Evolutionary conservation across 768 basidiomycete species (phyloP), one percentile per base, ranked within the genome.

Genomic region (Amanita pallidorosea): DNA sequence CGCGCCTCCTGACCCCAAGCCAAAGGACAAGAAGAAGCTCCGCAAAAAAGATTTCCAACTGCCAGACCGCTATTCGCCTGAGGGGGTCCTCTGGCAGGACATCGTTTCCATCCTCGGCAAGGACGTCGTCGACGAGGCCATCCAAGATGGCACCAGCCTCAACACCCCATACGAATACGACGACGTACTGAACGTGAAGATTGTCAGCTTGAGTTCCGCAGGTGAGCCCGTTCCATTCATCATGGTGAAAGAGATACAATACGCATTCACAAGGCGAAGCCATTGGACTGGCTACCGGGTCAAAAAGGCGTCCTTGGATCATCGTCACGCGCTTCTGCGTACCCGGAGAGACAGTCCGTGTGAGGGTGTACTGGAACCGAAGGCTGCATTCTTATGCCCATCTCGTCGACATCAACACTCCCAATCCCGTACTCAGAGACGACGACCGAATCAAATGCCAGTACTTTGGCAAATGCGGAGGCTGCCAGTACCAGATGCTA

Each of bases 401-500:
- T 57, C 72, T 92, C 1, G 35, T 95, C 5, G 71, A 77, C 43
- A 70, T 93, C 23, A 53, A 85, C 31, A 65, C 64, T 1, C 77
- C 83, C n/a, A 92, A 86, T 62, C 54, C 62, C 0, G 75, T 73
- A 35, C 66, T 86, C 50, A 70, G 93, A 47, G 88, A 92, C 56
- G 70, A 79, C 56, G 71, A 64, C 25, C 69, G 78, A 20, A 76
- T 88, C 0, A 70, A 74, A 54, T 98, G 95, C 68, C 78, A 80
- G 54, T 93, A 98, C 63, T 98, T 96, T 69, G 86, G 86, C 0
- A 70, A 68, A 35, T 98, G 94, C 65, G 88, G 80, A 0, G 95
- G 95, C 2, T 99, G 95, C 63, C 95, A 98, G 65, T 91, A 92
- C 63, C 93, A 96, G 81, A 91, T 90, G 84, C 71, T 97, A 1